Evolutionary conservation across 2,329 filamentous ascomycete species (phyloP), one percentile per base, ranked within the genome.

Genomic region (Raffaelea ambrosiae): DNA sequence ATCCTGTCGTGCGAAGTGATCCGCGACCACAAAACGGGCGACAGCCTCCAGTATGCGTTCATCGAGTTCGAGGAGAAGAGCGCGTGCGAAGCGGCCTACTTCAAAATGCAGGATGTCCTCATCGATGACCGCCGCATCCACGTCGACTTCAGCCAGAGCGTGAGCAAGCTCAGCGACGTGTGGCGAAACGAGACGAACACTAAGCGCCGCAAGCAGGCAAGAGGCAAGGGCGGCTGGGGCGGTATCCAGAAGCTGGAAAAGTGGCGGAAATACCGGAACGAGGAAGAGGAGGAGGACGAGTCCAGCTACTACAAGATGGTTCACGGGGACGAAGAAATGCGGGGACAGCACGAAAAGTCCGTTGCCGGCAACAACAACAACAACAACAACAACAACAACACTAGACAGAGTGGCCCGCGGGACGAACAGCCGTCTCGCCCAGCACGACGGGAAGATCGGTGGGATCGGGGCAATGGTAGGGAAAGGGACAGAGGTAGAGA

Each of bases 101-200:
- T 94, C 71, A 98, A 98, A 69, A 98, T 98, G 93, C 89, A 98
- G 64, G 88, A 85, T 2, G 91, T 97, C 2, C 70, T 98, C 48
- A 97, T 98, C 55, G 93, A 98, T 59, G 93, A 98, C 58, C 87
- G 95, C 55, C 84, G 93, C 39, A 98, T 98, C 54, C 93, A 98
- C 61, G 93, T 98, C 48, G 93, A 98, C 67, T 98, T 98, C 66
- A 96, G 90, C 11, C 93, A 98, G 69, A 95, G 88, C 62, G 93
- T 90, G 52, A 79, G 83, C 53, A 91, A 88, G 61, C 69, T 98
- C 8, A 93, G 88, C 41, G 88, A 95, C 53, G 83, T 83, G 16
- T 98, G 93, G 93, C 79, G 93, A 53, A 84, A 81, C 51, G 83
- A 84, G 39, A 88, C 90, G 19, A 95, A 95, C 60, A 78, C 76